These are phyloP conservation scores for Colletotrichum lupini DNA, from an alignment of 2,329 filamentous ascomycete genomes.

Conservation along the genomic window DNA sequence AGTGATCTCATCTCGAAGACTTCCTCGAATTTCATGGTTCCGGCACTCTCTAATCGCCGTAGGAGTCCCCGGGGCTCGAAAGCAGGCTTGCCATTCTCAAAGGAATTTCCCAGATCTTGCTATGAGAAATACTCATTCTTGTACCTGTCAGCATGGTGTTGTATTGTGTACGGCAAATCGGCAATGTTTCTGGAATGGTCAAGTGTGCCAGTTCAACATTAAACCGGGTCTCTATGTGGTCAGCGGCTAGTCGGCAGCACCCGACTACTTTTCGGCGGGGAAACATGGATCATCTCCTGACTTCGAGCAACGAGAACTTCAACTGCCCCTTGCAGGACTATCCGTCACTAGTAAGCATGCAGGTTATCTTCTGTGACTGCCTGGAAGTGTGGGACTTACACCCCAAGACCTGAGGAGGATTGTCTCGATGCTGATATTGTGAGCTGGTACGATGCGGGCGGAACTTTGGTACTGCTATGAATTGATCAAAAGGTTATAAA, in stretches of 20 bases:
- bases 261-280: not conserved
- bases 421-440: not conserved
- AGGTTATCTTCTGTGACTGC: not conserved
- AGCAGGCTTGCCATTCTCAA: not conserved
- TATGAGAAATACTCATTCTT: not conserved
- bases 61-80: not conserved
- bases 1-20: no score
- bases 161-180: not conserved
- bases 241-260: not conserved
- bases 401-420: not conserved
- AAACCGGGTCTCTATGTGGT: not conserved
- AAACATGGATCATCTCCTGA: not conserved
- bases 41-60: not conserved
- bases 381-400: not conserved
- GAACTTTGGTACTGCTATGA: not conserved
- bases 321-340: not conserved
- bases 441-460: not conserved
- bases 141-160: not conserved
- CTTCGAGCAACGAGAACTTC: not conserved
- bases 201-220: not conserved
- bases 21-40: no score
- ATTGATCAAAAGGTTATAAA: not conserved
- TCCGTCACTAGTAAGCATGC: not conserved
- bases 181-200: not conserved
- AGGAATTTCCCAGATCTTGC: not conserved